Evolutionary conservation across 768 basidiomycete genomes (phyloP).

Genomic region (Peribolospora kevripleyi): DNA sequence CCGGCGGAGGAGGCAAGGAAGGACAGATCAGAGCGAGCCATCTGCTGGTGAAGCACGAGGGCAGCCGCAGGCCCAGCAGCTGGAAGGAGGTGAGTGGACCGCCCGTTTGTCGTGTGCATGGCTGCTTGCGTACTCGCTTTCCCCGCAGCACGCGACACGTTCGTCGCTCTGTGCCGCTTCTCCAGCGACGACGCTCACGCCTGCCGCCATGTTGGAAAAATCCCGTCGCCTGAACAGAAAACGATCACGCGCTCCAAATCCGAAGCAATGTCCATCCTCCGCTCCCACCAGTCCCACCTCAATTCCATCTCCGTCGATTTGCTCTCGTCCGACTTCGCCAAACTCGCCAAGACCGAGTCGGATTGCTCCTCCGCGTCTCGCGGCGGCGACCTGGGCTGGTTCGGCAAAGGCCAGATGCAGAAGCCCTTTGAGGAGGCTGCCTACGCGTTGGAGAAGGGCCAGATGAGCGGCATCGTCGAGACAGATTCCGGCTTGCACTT

Average conservation of each 20-base stretch:
- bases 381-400: conserved; percentile 70
- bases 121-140: background rate
- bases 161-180: background rate
- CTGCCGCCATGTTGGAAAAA: no score
- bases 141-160: background rate
- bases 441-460: conserved; percentile 41
- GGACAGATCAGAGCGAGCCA: conserved; percentile 75
- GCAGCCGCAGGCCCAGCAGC: conserved; percentile 21
- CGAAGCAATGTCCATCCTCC: conserved; percentile 63
- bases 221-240: conserved; percentile 19
- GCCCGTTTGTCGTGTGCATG: background rate
- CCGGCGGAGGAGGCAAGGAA: conserved; percentile 15
- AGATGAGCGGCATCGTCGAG: conserved; percentile 58
- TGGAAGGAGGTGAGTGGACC: conserved; percentile 25
- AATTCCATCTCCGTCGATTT: conserved; percentile 17
- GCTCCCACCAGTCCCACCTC: conserved; percentile 39
- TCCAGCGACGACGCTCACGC: background rate
- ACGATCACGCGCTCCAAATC: conserved; percentile 69
- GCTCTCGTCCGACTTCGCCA: conserved; percentile 35
- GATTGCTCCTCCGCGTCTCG: conserved; percentile 71
- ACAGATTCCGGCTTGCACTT: conserved; percentile 91
- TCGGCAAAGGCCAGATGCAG: conserved; percentile 77
- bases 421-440: conserved; percentile 85
- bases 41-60: conserved; percentile 64
- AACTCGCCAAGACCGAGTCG: conserved; percentile 50